Conservation (phyloP, 139 green algal species). For the Monoraphidium neglectum region DNA sequence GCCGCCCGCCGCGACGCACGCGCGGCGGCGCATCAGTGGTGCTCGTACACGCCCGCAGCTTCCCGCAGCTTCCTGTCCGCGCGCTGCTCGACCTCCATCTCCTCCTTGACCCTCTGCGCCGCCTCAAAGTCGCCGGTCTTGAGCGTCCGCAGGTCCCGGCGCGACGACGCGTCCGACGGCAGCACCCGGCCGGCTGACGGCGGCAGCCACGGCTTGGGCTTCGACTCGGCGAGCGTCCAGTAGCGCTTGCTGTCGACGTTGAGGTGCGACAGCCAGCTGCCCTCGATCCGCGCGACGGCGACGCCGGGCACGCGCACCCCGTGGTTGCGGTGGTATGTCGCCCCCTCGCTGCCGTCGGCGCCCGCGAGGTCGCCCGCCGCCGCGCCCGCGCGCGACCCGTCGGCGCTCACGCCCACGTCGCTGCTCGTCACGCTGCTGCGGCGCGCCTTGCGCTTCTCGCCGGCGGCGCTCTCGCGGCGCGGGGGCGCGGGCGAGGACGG, state of each 20-base stretch:
- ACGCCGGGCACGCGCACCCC: constrained; percentile 19
- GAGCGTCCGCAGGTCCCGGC: constrained; percentile 63
- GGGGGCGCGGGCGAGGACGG: too few species aligned
- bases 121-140: constrained; percentile 7
- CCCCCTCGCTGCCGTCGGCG: not conserved
- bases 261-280: constrained; percentile 84
- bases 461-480: too few species aligned
- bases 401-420: not conserved
- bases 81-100: constrained; percentile 45
- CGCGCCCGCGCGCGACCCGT: not conserved
- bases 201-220: constrained; percentile 48
- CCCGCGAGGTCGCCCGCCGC: not conserved
- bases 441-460: not conserved
- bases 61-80: constrained; percentile 52
- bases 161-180: constrained; percentile 65
- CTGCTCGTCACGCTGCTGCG: not conserved
- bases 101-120: constrained; percentile 45
- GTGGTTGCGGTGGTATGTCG: not conserved
- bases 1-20: too few species aligned
- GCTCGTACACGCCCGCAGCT: constrained; percentile 25
- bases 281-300: constrained; percentile 41
- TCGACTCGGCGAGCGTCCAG: constrained; percentile 60
- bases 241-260: constrained; percentile 62
- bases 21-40: not conserved
- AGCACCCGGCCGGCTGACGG: constrained; percentile 26